Conservation (phyloP, 768 basidiomycete genomes). For the Pleurotus djamor region DNA sequence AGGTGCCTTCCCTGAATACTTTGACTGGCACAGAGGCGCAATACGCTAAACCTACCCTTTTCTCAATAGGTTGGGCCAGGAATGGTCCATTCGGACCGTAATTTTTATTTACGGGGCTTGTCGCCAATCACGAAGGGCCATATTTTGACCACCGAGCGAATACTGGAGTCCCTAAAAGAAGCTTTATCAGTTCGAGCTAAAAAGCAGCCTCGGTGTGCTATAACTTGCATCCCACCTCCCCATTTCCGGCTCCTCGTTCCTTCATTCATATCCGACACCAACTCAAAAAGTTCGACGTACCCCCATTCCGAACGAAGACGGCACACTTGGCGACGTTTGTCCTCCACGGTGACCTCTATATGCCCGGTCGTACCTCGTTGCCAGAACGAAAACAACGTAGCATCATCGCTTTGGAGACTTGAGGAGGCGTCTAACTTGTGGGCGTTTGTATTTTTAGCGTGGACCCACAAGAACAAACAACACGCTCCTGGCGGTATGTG, state of each 20-base stretch:
- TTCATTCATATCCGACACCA: no score
- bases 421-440: conserved; percentile 3
- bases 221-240: background rate
- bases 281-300: background rate
- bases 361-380: conserved; percentile 1
- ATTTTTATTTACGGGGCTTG: background rate
- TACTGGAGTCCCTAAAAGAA: background rate
- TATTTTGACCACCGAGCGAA: conserved; percentile 4
- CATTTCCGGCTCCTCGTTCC: background rate
- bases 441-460: conserved; percentile 6
- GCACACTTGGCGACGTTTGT: background rate
- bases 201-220: background rate
- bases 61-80: background rate
- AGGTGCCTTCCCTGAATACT: conserved; percentile 1
- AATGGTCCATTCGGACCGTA: conserved; percentile 5
- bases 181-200: conserved; percentile 2
- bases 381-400: conserved; percentile 1
- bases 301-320: background rate
- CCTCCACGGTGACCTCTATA: background rate
- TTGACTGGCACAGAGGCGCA: background rate
- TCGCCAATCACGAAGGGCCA: conserved; percentile 3
- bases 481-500: conserved; percentile 5
- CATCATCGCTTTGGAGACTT: background rate
- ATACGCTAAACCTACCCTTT: conserved; percentile 5
- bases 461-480: conserved; percentile 8